Conservation (phyloP, 164 flowering plant species). For the Vitis rotundifolia region DNA sequence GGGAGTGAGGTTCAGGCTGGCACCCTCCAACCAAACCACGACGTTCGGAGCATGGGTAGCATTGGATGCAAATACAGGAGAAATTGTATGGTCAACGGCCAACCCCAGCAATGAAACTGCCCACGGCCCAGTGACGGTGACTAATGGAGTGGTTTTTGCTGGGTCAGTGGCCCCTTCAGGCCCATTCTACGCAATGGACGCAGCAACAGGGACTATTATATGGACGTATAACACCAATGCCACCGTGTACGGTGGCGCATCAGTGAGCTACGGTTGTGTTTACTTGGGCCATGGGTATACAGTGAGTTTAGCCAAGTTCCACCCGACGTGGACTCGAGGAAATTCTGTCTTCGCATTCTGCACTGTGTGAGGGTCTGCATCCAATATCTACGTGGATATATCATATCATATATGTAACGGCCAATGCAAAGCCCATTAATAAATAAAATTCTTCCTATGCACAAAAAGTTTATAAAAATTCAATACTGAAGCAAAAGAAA, state of each 20-base stretch:
- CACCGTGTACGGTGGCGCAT: constrained; percentile 52
- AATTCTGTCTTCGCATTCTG: constrained; percentile 47
- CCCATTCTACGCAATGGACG: constrained; percentile 46
- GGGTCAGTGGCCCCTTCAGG: constrained; percentile 42
- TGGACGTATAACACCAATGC: constrained; percentile 50
- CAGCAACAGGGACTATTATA: constrained; percentile 35
- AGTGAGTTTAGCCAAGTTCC: constrained; percentile 24
- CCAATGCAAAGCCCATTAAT: no score
- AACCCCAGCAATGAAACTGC: constrained; percentile 41
- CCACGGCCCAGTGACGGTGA: constrained; percentile 41
- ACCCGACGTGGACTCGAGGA: constrained; percentile 38
- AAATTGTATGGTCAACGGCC: constrained; percentile 46
- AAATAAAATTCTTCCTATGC: no score
- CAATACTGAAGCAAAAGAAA: no score
- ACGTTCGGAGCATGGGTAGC: constrained; percentile 62
- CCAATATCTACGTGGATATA: no score
- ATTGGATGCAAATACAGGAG: constrained; percentile 41
- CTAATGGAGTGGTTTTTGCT: constrained; percentile 47
- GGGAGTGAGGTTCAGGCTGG: constrained; percentile 26
- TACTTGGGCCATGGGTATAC: constrained; percentile 42
- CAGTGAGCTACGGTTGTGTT: constrained; percentile 46
- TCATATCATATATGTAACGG: no score
- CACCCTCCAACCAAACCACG: constrained; percentile 40
- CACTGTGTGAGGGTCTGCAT: not conserved
- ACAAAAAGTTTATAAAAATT: no score